Base-by-base conservation (phyloP, 1,139 yeast species). In the Diutina scorzettiae region DNA sequence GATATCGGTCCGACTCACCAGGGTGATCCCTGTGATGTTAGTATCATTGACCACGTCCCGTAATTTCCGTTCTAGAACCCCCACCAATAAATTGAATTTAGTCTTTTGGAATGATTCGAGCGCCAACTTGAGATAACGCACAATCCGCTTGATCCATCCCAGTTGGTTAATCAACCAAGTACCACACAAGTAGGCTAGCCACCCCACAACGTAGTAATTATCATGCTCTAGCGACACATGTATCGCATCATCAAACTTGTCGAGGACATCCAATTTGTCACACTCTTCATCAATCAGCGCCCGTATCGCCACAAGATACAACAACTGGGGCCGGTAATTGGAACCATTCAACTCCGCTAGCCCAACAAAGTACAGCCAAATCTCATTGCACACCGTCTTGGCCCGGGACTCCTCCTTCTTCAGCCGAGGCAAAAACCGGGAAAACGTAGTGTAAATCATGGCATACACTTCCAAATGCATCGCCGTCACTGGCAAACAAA, bases 161-260 rank as follows among this genome's bases (percentile, higher is more conserved):
- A 63, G 55, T n/a, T 52, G 53, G 2, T 46, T 51, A n/a, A 54
- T 54, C 12, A 73, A 51, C 74, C 76, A 73, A 14, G 55, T 56
- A 2, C 71, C 76, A 55, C 78, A 72, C 18, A 68, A 55, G 41
- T 67, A 66, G 46, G 65, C 59, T 4, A 63, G 63, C 48, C 67
- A 53, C 1, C 72, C 76, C 4, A 63, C 63, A 43, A 71, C 76
- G 31, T 62, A 58, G 50, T 60, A 55, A 25, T 59, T 53, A 3
- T 61, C 60, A 29, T 54, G 48, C 14, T 51, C 49, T 14, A 56
- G 52, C 1, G 75, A 70, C 3, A 47, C 43, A 19, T 64, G 69
- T 18, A 73, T 60, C 0, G 78, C 71, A 32, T 62, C 69, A 46
- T 72, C 76, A 51, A 67, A 74, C 14, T 58, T 48, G 45, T 73